Evolutionary conservation across 2,329 filamentous ascomycete genomes (phyloP), one percentile per base, ranked within the genome.

Genomic region (Fusarium bactridioides): DNA sequence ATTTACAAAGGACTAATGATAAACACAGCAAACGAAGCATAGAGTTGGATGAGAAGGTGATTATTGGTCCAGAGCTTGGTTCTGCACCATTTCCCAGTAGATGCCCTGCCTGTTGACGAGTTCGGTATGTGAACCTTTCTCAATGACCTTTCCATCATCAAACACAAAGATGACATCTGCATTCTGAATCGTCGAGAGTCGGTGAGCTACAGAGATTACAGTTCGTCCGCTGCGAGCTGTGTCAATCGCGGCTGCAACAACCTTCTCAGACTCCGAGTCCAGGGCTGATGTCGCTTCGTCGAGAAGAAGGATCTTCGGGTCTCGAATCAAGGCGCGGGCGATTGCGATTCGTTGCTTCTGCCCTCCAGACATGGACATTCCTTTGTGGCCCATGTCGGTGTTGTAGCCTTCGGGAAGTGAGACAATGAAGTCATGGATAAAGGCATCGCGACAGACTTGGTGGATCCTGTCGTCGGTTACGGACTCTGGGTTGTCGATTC

Each of bases 311-410:
- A 94, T 82, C 53, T 87, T 83, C 0, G 92, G 92, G 18, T 88
- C 82, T 5, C 92, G 85, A 5, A 92, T 86, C 1, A 94, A 82
- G 1, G 92, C 92, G 1, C 92, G 86, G 0, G 92, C 92, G 61
- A 93, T 93, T 10, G 89, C 88, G 2, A 94, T 80, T 9, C 92
- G 87, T 80, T 94, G 92, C 65, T 91, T 91, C 80, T 93, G 92
- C 0, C 92, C 92, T 21, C 92, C 92, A 0, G 89, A 92, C 12
- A 93, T 82, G 0, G 87, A 88, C 0, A 91, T 87, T 5, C 92
- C 92, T 57, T 88, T 87, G 64, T 89, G 89, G 19, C 92, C 92
- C 37, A 93, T 86, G 57, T 88, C 82, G 0, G 92, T 94, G 66
- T 89, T 84, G 79, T 93, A 93, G 3, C 91, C 91, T 19, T 90